A percentile compares a stretch with the other conserved stretches of the same genome.
Evolutionary conservation across 2,329 filamentous ascomycete genomes (phyloP).

Genomic region (Thielaviopsis punctulata): DNA sequence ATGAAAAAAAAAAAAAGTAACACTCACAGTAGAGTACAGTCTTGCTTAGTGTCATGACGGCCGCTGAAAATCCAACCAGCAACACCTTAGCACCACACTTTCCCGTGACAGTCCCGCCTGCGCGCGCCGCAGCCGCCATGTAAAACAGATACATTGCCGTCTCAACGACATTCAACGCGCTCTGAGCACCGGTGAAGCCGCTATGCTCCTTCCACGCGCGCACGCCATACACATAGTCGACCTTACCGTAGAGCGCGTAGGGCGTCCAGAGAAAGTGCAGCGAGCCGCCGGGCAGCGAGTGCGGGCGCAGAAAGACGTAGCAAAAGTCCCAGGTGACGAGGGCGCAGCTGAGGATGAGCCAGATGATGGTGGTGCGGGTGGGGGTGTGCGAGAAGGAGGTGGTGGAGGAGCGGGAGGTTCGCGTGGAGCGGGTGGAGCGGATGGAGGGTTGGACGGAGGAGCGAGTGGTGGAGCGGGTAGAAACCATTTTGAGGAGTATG

Average conservation of each 20-base stretch:
- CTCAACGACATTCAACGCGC: conserved; percentile 50
- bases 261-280: conserved; percentile 61
- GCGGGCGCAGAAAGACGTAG: conserved; percentile 66
- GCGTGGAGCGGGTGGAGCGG: conserved; percentile 12
- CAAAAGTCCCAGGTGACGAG: conserved; percentile 66
- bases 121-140: conserved; percentile 21
- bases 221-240: conserved; percentile 72
- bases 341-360: conserved; percentile 59
- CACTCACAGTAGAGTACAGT: conserved; percentile 41
- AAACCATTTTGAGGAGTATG: conserved; percentile 19
- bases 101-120: conserved; percentile 22
- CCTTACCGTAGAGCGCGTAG: conserved; percentile 61
- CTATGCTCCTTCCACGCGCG: conserved; percentile 48
- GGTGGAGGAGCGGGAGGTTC: conserved; percentile 9
- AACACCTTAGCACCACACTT: conserved; percentile 27
- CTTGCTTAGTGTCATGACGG: conserved; percentile 45
- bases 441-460: conserved; percentile 15
- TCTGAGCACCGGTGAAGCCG: conserved; percentile 67
- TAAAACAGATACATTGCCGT: conserved; percentile 44
- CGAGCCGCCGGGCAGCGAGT: conserved; percentile 62
- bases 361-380: conserved; percentile 35
- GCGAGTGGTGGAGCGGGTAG: conserved; percentile 20
- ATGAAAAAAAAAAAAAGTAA: neutral
- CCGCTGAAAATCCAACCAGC: conserved; percentile 32
- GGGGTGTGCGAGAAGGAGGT: conserved; percentile 29